phyloP scores from a whole-genome alignment of 495 filamentous ascomycete genomes.

The Hypoxylon fuscum region DNA sequence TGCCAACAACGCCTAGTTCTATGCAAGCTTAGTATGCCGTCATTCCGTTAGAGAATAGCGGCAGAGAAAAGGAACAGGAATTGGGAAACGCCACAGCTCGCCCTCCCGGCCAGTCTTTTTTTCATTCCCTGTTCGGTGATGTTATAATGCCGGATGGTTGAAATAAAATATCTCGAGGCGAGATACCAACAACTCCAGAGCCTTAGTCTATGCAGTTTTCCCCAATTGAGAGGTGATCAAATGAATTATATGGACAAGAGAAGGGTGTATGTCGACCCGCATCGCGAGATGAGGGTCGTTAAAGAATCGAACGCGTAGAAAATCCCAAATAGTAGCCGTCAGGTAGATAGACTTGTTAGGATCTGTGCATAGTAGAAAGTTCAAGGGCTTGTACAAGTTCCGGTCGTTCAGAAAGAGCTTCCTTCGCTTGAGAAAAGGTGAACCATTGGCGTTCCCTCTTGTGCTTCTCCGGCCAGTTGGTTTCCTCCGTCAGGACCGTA shows the following conservation, averaged over 20 bases:
- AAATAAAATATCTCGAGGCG: slow-evolving; percentile 28
- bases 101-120: slow-evolving; percentile 5
- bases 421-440: slow-evolving; percentile 79
- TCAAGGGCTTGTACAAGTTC: slow-evolving; percentile 89
- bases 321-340: slow-evolving; percentile 7
- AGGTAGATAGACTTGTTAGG: slow-evolving; percentile 20
- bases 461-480: slow-evolving; percentile 91
- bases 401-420: slow-evolving; percentile 77
- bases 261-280: slow-evolving; percentile 13
- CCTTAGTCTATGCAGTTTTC: slow-evolving; percentile 44
- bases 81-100: slow-evolving; percentile 10
- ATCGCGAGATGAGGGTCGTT: slow-evolving; percentile 12
- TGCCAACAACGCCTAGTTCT: slow-evolving; percentile 49
- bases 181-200: slow-evolving; percentile 43
- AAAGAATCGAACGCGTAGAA: not conserved
- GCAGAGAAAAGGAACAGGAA: not conserved
- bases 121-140: slow-evolving; percentile 9
- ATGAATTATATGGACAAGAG: slow-evolving; percentile 34
- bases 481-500: slow-evolving; percentile 80
- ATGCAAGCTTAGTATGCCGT: slow-evolving; percentile 42
- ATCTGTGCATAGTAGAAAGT: slow-evolving; percentile 73
- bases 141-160: slow-evolving; percentile 25
- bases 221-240: slow-evolving; percentile 21
- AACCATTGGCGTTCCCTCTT: slow-evolving; percentile 92
- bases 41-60: slow-evolving; percentile 25